These are phyloP conservation scores for Lichtheimia hyalospora DNA, from an alignment of 371 early-diverging fungal species.

Conservation along the genomic window DNA sequence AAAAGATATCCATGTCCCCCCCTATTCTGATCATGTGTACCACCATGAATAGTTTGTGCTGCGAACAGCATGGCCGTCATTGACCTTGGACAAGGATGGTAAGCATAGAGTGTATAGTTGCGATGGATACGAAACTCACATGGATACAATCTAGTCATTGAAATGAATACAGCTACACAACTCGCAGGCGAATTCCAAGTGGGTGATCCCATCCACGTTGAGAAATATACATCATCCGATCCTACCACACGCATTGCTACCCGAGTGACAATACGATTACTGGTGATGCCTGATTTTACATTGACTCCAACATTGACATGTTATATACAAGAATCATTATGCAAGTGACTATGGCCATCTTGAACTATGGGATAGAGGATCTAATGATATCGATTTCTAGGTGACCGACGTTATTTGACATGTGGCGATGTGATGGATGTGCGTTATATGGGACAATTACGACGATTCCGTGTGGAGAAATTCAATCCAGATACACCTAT, in stretches of 20 bases:
- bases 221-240: conserved; percentile 4
- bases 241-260: background rate
- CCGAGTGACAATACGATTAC: conserved; percentile 1
- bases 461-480: conserved; percentile 36
- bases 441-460: conserved; percentile 47
- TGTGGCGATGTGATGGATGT: conserved; percentile 54
- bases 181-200: conserved; percentile 33
- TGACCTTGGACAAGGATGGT: conserved; percentile 21
- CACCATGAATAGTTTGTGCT: conserved; percentile 27
- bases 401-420: conserved; percentile 52
- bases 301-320: conserved; percentile 2
- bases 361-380: too few species aligned
- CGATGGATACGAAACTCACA: too few species aligned
- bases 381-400: conserved; percentile 20
- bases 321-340: conserved; percentile 22
- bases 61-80: conserved; percentile 50
- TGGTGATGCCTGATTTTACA: background rate
- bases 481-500: conserved; percentile 3
- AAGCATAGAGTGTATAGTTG: too few species aligned
- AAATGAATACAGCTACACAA: conserved; percentile 32
- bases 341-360: too few species aligned
- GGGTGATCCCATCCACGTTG: conserved; percentile 24
- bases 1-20: too few species aligned
- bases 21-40: too few species aligned
- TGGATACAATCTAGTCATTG: conserved; percentile 22